Conservation (phyloP, 805 yeast species). For the Wickerhamiella parazyma region DNA sequence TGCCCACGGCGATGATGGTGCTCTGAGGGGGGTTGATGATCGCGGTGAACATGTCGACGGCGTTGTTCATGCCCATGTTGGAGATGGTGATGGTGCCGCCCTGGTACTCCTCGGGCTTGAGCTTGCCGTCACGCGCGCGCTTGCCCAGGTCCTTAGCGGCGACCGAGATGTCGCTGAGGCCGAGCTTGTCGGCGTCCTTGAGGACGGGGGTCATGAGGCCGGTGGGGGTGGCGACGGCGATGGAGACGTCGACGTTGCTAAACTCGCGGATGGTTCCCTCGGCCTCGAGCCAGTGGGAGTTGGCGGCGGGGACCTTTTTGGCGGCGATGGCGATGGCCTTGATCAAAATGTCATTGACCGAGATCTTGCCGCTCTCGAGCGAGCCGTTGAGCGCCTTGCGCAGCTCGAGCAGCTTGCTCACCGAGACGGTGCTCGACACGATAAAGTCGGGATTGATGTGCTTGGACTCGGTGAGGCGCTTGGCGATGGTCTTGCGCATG, state of each 20-base stretch:
- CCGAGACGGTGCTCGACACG: constrained; percentile 76
- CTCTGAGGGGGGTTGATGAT: constrained; percentile 97
- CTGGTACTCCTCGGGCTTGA: constrained; percentile 92
- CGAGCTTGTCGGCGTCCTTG: constrained; percentile 74
- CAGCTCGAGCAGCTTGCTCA: constrained; percentile 78
- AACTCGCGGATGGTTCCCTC: constrained; percentile 88
- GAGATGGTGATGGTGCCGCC: constrained; percentile 99
- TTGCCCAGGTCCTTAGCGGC: constrained; percentile 87
- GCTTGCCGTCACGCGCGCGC: constrained; percentile 90
- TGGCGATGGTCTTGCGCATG: constrained; percentile 91
- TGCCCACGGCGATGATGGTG: constrained; percentile 87
- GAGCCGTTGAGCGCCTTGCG: constrained; percentile 73
- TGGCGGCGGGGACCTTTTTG: constrained; percentile 81
- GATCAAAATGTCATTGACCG: constrained; percentile 86
- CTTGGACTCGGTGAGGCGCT: constrained; percentile 76
- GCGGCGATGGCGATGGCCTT: constrained; percentile 91
- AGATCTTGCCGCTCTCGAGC: constrained; percentile 71
- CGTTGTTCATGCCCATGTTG: constrained; percentile 96
- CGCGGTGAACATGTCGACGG: constrained; percentile 85
- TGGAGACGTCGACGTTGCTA: constrained; percentile 86
- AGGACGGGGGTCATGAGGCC: constrained; percentile 96
- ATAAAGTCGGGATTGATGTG: constrained; percentile 83
- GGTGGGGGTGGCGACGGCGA: constrained; percentile 96
- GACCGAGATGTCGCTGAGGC: constrained; percentile 65
- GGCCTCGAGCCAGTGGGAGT: constrained; percentile 82